These are phyloP conservation scores for Flaveria linearis DNA, from an alignment of 129 eudicot species.

Conservation along the genomic window DNA sequence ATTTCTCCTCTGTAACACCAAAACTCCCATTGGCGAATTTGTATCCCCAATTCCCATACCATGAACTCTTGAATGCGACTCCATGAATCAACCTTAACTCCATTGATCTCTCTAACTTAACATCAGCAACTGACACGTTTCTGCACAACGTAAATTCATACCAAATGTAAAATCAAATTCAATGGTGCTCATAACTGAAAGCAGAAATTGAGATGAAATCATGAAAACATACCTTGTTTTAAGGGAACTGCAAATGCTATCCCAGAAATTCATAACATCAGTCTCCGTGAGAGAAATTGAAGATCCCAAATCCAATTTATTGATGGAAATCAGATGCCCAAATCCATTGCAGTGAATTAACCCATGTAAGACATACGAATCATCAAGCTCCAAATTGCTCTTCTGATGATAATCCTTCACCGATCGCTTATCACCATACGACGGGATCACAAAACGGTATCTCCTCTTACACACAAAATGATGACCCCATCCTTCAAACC, in stretches of 20 bases:
- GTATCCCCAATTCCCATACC: slow-evolving; percentile 75
- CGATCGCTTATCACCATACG: slow-evolving; percentile 38
- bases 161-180: not conserved
- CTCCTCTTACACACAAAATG: slow-evolving; percentile 68
- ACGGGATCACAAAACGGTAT: slow-evolving; percentile 62
- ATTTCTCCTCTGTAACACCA: slow-evolving; percentile 52
- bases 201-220: not conserved
- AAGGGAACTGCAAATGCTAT: slow-evolving; percentile 58
- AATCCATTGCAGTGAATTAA: slow-evolving; percentile 76
- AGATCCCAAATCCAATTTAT: slow-evolving; percentile 36
- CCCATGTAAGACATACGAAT: slow-evolving; percentile 50
- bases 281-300: slow-evolving; percentile 36
- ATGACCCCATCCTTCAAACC: slow-evolving; percentile 73
- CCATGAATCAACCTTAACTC: slow-evolving; percentile 66
- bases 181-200: no score
- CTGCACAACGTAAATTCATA: slow-evolving; percentile 32
- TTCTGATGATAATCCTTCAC: slow-evolving; percentile 37
- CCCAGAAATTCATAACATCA: slow-evolving; percentile 67
- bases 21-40: slow-evolving; percentile 52
- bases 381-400: slow-evolving; percentile 36
- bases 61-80: slow-evolving; percentile 45
- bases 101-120: slow-evolving; percentile 42
- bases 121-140: slow-evolving; percentile 49
- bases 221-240: slow-evolving; percentile 48
- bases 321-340: slow-evolving; percentile 64